Evolutionary conservation across 148 eudicot genomes (phyloP).

Genomic region (Camellia sinensis): DNA sequence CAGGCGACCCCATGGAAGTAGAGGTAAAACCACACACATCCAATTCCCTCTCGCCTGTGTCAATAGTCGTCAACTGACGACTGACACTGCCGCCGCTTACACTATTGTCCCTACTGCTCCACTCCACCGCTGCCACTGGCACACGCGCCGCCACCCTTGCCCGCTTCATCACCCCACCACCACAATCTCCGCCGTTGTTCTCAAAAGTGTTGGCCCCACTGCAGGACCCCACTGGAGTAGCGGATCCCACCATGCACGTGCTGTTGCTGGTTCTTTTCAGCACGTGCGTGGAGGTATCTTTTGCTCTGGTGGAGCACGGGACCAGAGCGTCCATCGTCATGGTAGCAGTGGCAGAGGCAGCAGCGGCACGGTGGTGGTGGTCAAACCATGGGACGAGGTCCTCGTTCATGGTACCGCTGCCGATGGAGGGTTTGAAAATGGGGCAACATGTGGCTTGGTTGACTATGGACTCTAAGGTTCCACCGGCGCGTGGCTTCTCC

Average conservation of each 20-base stretch:
- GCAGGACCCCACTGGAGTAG: slow-evolving; percentile 60
- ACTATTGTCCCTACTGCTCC: slow-evolving; percentile 36
- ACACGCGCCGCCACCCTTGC: slow-evolving; percentile 23
- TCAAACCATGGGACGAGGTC: slow-evolving; percentile 38
- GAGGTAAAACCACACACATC: slow-evolving; percentile 35
- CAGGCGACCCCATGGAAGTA: slow-evolving; percentile 58
- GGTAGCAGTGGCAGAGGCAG: slow-evolving; percentile 9
- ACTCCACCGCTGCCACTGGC: slow-evolving; percentile 12
- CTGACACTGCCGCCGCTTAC: slow-evolving; percentile 37
- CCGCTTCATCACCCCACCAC: slow-evolving; percentile 19
- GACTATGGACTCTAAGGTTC: slow-evolving; percentile 80
- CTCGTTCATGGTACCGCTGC: neutral
- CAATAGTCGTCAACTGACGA: slow-evolving; percentile 33
- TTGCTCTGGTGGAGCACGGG: slow-evolving; percentile 19
- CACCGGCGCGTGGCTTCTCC: slow-evolving; percentile 50
- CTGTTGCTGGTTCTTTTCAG: neutral
- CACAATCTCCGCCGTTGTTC: neutral
- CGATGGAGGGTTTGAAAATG: slow-evolving; percentile 14
- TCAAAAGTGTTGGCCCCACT: slow-evolving; percentile 29
- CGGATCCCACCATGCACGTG: slow-evolving; percentile 28
- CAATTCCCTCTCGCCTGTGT: slow-evolving; percentile 38
- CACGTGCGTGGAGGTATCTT: slow-evolving; percentile 10
- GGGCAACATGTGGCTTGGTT: slow-evolving; percentile 51
- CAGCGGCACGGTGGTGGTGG: slow-evolving; percentile 11
- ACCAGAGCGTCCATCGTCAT: slow-evolving; percentile 57